Evolutionary conservation across 192 early-diverging fungal genomes (phyloP), one percentile per base, ranked within the genome.

Genomic region (Umbelopsis vinacea): DNA sequence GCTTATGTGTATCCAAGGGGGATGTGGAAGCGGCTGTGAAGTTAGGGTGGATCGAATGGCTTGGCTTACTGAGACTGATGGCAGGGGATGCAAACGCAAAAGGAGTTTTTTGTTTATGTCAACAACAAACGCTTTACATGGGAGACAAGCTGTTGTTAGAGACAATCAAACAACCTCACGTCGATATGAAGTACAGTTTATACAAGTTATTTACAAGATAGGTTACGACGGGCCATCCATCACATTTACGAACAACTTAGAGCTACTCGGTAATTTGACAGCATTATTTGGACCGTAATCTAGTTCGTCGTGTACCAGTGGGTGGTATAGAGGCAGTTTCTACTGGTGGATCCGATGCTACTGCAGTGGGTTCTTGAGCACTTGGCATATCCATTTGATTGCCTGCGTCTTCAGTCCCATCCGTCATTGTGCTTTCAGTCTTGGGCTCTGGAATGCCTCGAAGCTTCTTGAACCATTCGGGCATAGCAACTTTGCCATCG

Each of bases 241-340:
- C 40, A 43, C 11, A 11, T 43, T 6, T 43, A 43, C 11, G 40
- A 7, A 11, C 11, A 11, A n/a, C n/a, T n/a, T n/a, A n/a, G n/a
- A n/a, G 40, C 11, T 12, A 43, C 11, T 7, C 40, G 48, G 5
- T 50, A 21, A 17, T 15, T n/a, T n/a, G n/a, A 50, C 48, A 35
- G 0, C 9, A 63, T 63, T 63, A 63, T 63, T 63, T 63, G 2
- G 57, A 37, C 19, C 57, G 24, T 11, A 29, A 63, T 37, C 57
- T 29, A 19, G 57, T 63, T 63, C 57, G 11, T 37, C 57, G 57
- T 6, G 33, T 29, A 11, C 29, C 17, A 19, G 29, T 29, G 11
- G 57, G 33, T 63, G 57, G 15, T 29, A 6, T 63, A 35, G 26
- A 17, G 17, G 57, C 29, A 19, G 17, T 17, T 37, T 26, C 53